Evolutionary conservation across 169 alveolate genomes (phyloP).

Genomic region (Ophryocystis elektroscirrha): DNA sequence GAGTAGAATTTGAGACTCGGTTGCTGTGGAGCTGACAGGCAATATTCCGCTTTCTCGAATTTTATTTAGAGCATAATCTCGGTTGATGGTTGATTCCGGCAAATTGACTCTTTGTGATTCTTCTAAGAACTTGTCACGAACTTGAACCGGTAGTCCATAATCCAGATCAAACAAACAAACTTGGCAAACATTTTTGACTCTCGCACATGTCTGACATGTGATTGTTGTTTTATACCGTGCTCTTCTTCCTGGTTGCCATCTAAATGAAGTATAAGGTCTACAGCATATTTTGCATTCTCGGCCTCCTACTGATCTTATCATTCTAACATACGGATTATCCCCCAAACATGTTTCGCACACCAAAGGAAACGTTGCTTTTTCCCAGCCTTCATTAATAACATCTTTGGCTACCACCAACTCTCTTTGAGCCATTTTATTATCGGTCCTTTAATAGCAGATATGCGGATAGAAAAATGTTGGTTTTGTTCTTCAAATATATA

Average conservation of each 20-base stretch:
- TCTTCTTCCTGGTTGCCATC: conserved; percentile 88
- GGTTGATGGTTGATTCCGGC: conserved; percentile 3
- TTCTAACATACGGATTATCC: conserved; percentile 78
- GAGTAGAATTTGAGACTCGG: conserved; percentile 21
- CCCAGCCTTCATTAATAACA: conserved; percentile 38
- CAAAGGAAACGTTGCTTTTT: conserved; percentile 80
- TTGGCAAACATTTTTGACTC: conserved; percentile 88
- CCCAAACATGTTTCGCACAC: conserved; percentile 93
- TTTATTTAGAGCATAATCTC: conserved; percentile 10
- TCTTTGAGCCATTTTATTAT: conserved; percentile 45
- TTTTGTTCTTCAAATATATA: not conserved
- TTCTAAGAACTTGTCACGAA: conserved; percentile 56
- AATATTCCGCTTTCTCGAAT: conserved; percentile 5
- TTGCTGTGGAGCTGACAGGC: conserved; percentile 13
- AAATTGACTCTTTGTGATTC: not conserved
- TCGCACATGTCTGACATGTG: conserved; percentile 88
- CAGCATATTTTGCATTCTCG: conserved; percentile 84
- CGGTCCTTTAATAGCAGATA: conserved; percentile 3
- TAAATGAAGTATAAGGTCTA: conserved; percentile 81
- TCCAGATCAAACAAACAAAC: conserved; percentile 85
- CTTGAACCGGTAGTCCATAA: conserved; percentile 85
- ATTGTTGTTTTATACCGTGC: conserved; percentile 81
- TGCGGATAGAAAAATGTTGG: not conserved
- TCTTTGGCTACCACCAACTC: conserved; percentile 49
- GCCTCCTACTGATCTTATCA: conserved; percentile 75